These are phyloP conservation scores for Sugiyamaella novakii DNA, from an alignment of 1,139 yeast genomes.

Conservation along the genomic window DNA sequence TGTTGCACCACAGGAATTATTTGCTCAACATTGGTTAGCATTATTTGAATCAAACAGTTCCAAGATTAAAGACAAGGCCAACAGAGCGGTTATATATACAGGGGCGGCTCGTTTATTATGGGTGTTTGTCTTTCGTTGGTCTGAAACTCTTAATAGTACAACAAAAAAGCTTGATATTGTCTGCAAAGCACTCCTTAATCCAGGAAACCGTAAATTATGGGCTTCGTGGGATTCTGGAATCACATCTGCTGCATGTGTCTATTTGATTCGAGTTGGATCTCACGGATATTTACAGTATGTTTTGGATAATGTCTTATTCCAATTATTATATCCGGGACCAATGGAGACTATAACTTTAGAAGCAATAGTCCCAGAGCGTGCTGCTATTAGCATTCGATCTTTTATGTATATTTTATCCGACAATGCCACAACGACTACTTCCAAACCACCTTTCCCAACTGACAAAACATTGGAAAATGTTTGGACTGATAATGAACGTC, in stretches of 20 bases:
- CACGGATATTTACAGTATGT: slow-evolving; percentile 76
- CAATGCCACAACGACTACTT: slow-evolving; percentile 22
- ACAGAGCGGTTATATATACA: slow-evolving; percentile 55
- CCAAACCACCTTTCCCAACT: slow-evolving; percentile 23
- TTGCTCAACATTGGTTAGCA: slow-evolving; percentile 72
- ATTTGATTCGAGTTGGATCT: slow-evolving; percentile 74
- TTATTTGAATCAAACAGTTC: slow-evolving; percentile 55
- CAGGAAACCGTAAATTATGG: slow-evolving; percentile 53
- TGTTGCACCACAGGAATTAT: slow-evolving; percentile 78
- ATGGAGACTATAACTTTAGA: slow-evolving; percentile 57
- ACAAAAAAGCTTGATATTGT: slow-evolving; percentile 65
- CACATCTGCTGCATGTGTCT: slow-evolving; percentile 62
- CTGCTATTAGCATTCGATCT: slow-evolving; percentile 68
- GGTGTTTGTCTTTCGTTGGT: slow-evolving; percentile 84
- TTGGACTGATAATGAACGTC: not conserved
- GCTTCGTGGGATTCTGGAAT: slow-evolving; percentile 61
- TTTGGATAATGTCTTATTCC: slow-evolving; percentile 73
- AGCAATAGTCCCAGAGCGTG: slow-evolving; percentile 64
- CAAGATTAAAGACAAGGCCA: slow-evolving; percentile 50
- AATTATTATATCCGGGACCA: slow-evolving; percentile 53
- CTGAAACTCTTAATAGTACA: slow-evolving; percentile 87
- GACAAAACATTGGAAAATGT: slow-evolving; percentile 13
- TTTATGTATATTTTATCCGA: slow-evolving; percentile 72
- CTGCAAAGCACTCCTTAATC: slow-evolving; percentile 55
- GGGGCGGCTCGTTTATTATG: slow-evolving; percentile 76